Conservation (phyloP, 768 basidiomycete species). For the Macrocybe gigantea region DNA sequence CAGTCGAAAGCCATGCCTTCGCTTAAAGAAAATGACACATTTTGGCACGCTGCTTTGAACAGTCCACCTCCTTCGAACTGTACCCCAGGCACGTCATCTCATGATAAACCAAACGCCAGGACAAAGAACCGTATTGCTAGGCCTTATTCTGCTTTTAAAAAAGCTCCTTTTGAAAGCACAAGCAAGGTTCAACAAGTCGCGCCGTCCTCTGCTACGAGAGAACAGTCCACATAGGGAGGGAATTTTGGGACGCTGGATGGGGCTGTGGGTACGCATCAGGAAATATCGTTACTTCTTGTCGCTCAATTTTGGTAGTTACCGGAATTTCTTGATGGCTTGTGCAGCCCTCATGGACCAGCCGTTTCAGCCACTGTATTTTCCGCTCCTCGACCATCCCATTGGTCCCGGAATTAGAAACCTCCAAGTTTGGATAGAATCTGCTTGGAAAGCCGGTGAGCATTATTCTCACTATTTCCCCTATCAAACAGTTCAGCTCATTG, state of each 20-base stretch:
- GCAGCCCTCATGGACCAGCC: slow-evolving; percentile 64
- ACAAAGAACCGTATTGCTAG: slow-evolving; percentile 24
- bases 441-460: slow-evolving; percentile 62
- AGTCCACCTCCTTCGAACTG: slow-evolving; percentile 45
- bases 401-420: slow-evolving; percentile 69
- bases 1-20: slow-evolving; percentile 9
- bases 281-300: too few relatives aligned
- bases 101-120: not conserved
- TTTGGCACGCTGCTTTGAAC: slow-evolving; percentile 55
- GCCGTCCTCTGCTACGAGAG: slow-evolving; percentile 62
- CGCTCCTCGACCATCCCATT: slow-evolving; percentile 48
- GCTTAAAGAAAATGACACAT: slow-evolving; percentile 36
- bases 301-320: slow-evolving; percentile 45
- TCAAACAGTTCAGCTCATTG: not conserved
- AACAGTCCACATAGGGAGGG: slow-evolving; percentile 52
- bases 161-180: slow-evolving; percentile 45
- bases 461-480: not conserved
- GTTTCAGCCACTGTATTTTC: slow-evolving; percentile 54
- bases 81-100: slow-evolving; percentile 46
- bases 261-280: slow-evolving; percentile 53
- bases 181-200: slow-evolving; percentile 40
- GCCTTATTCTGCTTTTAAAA: slow-evolving; percentile 59
- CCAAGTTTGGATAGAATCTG: slow-evolving; percentile 75
- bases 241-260: slow-evolving; percentile 62
- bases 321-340: slow-evolving; percentile 79